Conservation (phyloP, 139 green algal genomes). For the Chlorella sp. region DNA sequence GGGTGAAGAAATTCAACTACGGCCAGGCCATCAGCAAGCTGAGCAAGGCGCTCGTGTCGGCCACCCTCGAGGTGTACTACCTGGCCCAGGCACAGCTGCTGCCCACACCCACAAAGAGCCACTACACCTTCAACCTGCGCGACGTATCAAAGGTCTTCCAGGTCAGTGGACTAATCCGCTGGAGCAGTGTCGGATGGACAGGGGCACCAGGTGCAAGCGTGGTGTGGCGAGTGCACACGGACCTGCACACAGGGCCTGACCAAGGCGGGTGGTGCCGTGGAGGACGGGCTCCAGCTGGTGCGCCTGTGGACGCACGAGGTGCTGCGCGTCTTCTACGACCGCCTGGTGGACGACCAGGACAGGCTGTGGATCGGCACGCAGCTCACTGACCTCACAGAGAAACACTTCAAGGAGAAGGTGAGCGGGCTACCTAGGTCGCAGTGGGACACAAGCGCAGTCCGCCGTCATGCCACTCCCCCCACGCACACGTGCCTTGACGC, state of each 20-base stretch:
- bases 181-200: too few species aligned
- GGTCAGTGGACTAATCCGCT: too few species aligned
- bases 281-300: slow-evolving; percentile 21
- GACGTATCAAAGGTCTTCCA: slow-evolving; percentile 72
- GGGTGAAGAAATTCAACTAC: slow-evolving; percentile 54
- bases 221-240: background rate
- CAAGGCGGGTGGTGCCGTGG: slow-evolving; percentile 31
- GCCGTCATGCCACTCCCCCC: too few species aligned
- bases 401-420: slow-evolving; percentile 71
- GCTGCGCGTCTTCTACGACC: slow-evolving; percentile 31
- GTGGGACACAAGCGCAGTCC: too few species aligned
- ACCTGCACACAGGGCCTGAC: slow-evolving; percentile 36
- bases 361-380: slow-evolving; percentile 44
- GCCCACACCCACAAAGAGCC: slow-evolving; percentile 60
- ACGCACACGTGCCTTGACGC: too few species aligned
- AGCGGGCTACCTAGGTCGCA: too few species aligned
- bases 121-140: slow-evolving; percentile 78
- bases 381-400: slow-evolving; percentile 42
- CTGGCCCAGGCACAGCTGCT: slow-evolving; percentile 53
- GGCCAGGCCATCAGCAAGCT: slow-evolving; percentile 38
- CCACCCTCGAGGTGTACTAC: slow-evolving; percentile 62
- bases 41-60: slow-evolving; percentile 36
- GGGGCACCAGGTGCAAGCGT: too few species aligned
- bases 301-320: slow-evolving; percentile 69
- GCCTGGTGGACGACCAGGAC: slow-evolving; percentile 52